Conservation (phyloP, 345 rosid genomes). For the Pugionium dolabratum region DNA sequence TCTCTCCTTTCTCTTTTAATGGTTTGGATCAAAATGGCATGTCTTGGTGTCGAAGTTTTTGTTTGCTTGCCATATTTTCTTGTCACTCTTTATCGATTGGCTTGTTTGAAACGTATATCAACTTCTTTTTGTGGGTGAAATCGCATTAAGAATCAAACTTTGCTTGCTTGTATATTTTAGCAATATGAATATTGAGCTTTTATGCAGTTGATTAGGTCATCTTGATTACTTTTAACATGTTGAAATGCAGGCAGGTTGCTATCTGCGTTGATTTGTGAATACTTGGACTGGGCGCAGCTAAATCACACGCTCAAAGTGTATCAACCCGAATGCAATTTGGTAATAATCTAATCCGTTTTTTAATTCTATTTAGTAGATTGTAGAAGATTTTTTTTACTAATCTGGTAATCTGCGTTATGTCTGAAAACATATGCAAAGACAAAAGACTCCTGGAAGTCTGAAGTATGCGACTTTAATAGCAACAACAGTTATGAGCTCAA, state of each 20-base stretch:
- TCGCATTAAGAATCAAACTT: background rate
- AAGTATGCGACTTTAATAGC: constrained; percentile 82
- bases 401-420: constrained; percentile 10
- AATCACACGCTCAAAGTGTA: constrained; percentile 91
- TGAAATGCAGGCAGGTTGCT: constrained; percentile 77
- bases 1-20: background rate
- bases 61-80: background rate
- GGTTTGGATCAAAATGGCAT: constrained; percentile 8
- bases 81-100: background rate
- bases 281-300: constrained; percentile 97
- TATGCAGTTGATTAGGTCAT: background rate
- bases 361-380: background rate
- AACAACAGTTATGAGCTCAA: constrained; percentile 84
- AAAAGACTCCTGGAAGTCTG: constrained; percentile 91
- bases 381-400: constrained; percentile 2
- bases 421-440: constrained; percentile 51
- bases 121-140: background rate
- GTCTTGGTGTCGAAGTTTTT: background rate
- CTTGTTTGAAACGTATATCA: background rate
- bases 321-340: constrained; percentile 96
- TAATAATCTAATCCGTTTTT: constrained; percentile 48
- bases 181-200: constrained; percentile 10
- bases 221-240: constrained; percentile 18
- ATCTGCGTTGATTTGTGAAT: constrained; percentile 86
- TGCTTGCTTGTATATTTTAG: constrained; percentile 1